Conservation (phyloP, 805 yeast species). For the Teunomyces tritomae region DNA sequence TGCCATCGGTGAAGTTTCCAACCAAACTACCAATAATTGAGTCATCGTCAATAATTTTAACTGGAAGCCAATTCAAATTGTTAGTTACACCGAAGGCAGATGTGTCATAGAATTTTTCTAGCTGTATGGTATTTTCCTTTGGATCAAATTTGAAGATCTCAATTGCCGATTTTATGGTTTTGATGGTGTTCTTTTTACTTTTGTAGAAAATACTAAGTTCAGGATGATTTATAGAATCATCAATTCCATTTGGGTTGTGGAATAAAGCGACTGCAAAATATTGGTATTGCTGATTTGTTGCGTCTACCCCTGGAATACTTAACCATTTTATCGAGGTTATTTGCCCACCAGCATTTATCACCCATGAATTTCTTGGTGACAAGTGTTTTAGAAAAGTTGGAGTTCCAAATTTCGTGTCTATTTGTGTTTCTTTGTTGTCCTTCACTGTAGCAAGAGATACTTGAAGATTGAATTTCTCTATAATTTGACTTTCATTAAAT, state of each 20-base stretch:
- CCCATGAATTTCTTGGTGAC: slow-evolving; percentile 30
- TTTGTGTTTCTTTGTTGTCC: background rate
- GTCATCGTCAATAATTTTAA: slow-evolving; percentile 23
- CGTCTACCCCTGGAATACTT: slow-evolving; percentile 18
- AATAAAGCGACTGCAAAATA: slow-evolving; percentile 53
- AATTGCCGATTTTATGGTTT: slow-evolving; percentile 34
- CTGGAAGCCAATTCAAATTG: slow-evolving; percentile 40
- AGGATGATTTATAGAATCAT: slow-evolving; percentile 19
- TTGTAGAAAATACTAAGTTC: slow-evolving; percentile 31
- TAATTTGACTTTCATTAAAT: background rate
- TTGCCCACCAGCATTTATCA: slow-evolving; percentile 50
- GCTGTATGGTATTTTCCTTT: slow-evolving; percentile 19
- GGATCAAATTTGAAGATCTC: slow-evolving; percentile 44
- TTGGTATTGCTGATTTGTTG: slow-evolving; percentile 17
- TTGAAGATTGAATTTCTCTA: background rate
- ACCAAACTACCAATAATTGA: slow-evolving; percentile 42
- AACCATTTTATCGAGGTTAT: slow-evolving; percentile 57
- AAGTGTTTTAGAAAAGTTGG: slow-evolving; percentile 10
- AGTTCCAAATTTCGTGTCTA: background rate
- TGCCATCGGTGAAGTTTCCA: slow-evolving; percentile 58
- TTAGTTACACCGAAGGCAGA: slow-evolving; percentile 45
- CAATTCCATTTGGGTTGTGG: slow-evolving; percentile 23
- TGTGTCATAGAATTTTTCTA: slow-evolving; percentile 29
- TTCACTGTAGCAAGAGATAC: background rate
- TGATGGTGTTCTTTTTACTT: slow-evolving; percentile 6